A percentile compares a stretch with the other conserved stretches of the same genome.
phyloP scores from a whole-genome alignment of 495 filamentous ascomycete species.

The Letharia lupina region DNA sequence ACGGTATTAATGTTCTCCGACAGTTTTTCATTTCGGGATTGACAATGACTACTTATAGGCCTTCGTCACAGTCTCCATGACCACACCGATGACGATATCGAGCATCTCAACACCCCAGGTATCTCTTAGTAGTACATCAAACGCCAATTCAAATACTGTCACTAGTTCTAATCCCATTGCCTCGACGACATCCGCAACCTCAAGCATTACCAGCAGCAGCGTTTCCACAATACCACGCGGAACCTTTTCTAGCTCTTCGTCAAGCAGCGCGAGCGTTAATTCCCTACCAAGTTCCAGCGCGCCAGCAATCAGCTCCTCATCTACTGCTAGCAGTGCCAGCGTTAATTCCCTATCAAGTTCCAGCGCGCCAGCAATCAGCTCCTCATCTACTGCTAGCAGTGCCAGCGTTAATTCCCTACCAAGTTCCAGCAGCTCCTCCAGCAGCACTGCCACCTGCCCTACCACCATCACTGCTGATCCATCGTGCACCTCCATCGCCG shows the following conservation, averaged over 20 bases:
- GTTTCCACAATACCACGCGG: background rate
- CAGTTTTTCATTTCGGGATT: background rate
- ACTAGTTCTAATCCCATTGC: background rate
- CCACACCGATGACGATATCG: background rate
- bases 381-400: no score
- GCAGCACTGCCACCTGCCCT: background rate
- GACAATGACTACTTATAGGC: background rate
- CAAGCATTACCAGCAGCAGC: background rate
- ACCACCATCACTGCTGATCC: background rate
- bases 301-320: no score
- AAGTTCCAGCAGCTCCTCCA: background rate
- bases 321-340: no score
- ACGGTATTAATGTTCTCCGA: background rate
- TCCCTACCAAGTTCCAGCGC: no score
- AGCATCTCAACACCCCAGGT: background rate
- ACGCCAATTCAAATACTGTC: background rate
- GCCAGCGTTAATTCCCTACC: no score
- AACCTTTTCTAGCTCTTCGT: background rate
- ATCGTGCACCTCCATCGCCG: background rate
- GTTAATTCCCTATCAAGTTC: no score
- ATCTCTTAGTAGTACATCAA: background rate
- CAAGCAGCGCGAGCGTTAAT: no score
- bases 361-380: no score
- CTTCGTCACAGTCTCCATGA: background rate
- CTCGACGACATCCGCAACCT: background rate